Evolutionary conservation across 768 basidiomycete species (phyloP), one percentile per base, ranked within the genome.

Genomic region (Kwoniella sp.): DNA sequence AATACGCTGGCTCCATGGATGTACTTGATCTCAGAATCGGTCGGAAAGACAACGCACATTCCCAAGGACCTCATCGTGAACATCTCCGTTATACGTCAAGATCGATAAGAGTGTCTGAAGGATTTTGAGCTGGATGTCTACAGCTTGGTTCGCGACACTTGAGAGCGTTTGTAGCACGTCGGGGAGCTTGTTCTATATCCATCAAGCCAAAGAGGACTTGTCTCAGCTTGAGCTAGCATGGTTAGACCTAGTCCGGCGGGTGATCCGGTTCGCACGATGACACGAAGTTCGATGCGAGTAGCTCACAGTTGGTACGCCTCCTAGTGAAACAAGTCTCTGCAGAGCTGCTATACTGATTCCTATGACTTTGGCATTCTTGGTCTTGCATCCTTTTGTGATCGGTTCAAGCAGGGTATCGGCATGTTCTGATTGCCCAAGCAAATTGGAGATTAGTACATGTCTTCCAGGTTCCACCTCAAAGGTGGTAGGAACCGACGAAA

Each of bases 121-220:
- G 28, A 97, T 91, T 57, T 91, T 89, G 41, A 98, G 85, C 77
- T 98, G 96, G 28, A 97, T 96, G 77, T 99, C 96, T 30, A 98
- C 94, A 5, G 93, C 96, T 78, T 95, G 93, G 29, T 86, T 89
- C 83, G 95, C 87, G 20, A 92, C 92, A 68, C 91, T 89, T 63
- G 84, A 86, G 87, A 99, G 89, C 0, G 90, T 95, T 51, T 82
- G 86, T 72, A 98, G 85, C 57, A 97, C 90, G 37, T 86, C 79
- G 0, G 91, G 87, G 0, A 95, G 89, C 0, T 88, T 87, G 1
- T 86, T 87, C 78, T 89, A 87, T 23, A 11, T 17, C 41, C 9
- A 22, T 37, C 13, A 29, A 50, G 28, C 2, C 22, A 20, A 45
- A 3, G 26, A 11, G 8, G 53, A 5, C 23, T 31, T 28, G 53